These are phyloP conservation scores for Cornus florida DNA, from an alignment of 148 eudicot genomes.

Conservation along the genomic window DNA sequence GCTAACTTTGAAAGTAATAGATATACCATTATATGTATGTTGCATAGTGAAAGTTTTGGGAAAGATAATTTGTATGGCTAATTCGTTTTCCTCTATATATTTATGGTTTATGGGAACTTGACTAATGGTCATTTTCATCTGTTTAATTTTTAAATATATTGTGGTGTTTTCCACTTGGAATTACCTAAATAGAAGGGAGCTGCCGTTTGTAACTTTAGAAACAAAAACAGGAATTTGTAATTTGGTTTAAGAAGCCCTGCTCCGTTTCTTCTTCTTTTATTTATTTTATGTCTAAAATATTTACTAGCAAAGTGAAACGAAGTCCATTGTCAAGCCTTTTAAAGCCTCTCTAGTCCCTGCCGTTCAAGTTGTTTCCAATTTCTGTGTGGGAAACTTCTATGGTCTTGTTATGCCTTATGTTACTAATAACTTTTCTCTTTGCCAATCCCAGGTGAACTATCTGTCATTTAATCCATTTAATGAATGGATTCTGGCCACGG, in stretches of 20 bases:
- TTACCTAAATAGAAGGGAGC: background rate
- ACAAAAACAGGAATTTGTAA: background rate
- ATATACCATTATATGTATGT: too few relatives aligned
- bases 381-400: background rate
- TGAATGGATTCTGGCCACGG: conserved; percentile 91
- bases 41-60: too few relatives aligned
- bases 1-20: background rate
- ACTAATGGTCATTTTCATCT: too few relatives aligned
- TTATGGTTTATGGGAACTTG: too few relatives aligned
- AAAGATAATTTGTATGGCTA: too few relatives aligned
- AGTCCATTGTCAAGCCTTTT: background rate
- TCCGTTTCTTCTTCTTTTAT: background rate
- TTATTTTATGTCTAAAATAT: background rate
- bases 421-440: conserved; percentile 8
- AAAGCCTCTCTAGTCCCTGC: background rate
- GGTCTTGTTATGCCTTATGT: background rate
- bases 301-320: too few relatives aligned
- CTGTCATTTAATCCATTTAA: conserved; percentile 86
- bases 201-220: background rate
- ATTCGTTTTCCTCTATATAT: too few relatives aligned
- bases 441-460: conserved; percentile 70
- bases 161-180: background rate
- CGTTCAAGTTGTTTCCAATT: background rate
- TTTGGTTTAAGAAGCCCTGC: background rate
- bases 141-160: too few relatives aligned